Evolutionary conservation across 768 basidiomycete species (phyloP), one percentile per base, ranked within the genome.

Genomic region (Podaxis pistillaris): DNA sequence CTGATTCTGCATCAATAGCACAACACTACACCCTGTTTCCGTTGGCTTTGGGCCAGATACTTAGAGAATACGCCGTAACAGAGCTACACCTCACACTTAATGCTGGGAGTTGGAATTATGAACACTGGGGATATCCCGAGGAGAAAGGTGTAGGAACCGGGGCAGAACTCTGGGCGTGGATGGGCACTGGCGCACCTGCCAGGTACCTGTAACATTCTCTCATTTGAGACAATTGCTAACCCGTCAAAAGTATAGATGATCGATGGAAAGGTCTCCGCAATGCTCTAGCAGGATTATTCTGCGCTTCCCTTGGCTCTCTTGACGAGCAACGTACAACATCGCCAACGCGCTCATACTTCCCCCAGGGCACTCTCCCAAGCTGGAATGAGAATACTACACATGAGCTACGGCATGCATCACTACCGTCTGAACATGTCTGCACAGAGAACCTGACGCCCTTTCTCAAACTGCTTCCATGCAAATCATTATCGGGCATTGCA

Each of bases 371-470:
- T 11, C 73, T 88, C 2, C 85, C 85, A 0, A 71, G 75, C 53
- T 79, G 80, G 74, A 73, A 77, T 24, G 54, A 36, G n/a, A 63
- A 54, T 30, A 65, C 72, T 9, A 75, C 78, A 13, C 83, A 90
- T 62, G 77, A 80, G 50, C 79, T 94, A 26, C 86, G 88, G 63
- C 89, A 95, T 67, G 92, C 90, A 1, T 84, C 85, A 7, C 82
- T 90, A 19, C 90, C 91, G 6, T 91, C 88, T 2, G 93, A 96
- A 70, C 81, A 88, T 67, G 91, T 98, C n/a, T 99, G 96, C 71
- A 98, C 96, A 4, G 97, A 98, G 71, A 98, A 98, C 69, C 78
- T 98, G 8, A 98, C 96, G 0, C 96, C 97, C 0, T 97, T 98
- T 76, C 81, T 98, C 62, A 94, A 96, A 71, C 86, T 98, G 9